Base-by-base conservation (phyloP, 257 asterid species). In the Lycium barbarum region DNA sequence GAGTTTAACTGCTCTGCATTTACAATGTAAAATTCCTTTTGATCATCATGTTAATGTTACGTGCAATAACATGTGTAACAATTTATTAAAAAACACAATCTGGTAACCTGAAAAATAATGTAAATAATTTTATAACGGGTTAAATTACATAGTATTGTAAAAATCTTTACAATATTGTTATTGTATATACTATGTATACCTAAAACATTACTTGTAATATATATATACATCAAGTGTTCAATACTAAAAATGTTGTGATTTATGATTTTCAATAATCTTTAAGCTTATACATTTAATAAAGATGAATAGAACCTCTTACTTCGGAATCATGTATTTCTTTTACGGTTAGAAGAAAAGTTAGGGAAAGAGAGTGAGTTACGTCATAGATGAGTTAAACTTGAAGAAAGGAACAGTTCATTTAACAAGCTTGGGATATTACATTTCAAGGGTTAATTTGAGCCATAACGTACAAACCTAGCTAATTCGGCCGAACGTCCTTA, bases 381-480 rank as follows among this genome's bases (percentile, higher is more conserved):
- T 5, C 55, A 11, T 45, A 73, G 63, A 51, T 51, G 26, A 51
- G 63, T 0, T 14, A 55, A 51, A 57, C 92, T 89, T 88, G 89
- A 87, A 84, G 91, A 83, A 88, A 88, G 81, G 80, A 85, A 86
- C 83, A 90, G 82, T 89, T 90, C 92, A 90, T 88, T 86, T 88
- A 91, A 88, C 89, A 88, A 88, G 83, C 88, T 86, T 85, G 88
- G 65, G 85, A 87, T 84, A 84, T 86, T 83, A 92, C 94, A 90
- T 92, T 90, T 89, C 93, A 88, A 85, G 80, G 87, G 87, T 90
- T 84, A 88, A 88, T 85, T 73, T 40, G 84, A 36, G 62, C 65
- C 67, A 65, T 53, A 87, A 81, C 90, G 82, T 84, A 85, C 89
- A 86, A 79, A 84, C 90, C 95, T 91, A 90, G 6, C 6, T 40